Base-by-base conservation (phyloP, 768 basidiomycete species). In the Clavulina sp. region DNA sequence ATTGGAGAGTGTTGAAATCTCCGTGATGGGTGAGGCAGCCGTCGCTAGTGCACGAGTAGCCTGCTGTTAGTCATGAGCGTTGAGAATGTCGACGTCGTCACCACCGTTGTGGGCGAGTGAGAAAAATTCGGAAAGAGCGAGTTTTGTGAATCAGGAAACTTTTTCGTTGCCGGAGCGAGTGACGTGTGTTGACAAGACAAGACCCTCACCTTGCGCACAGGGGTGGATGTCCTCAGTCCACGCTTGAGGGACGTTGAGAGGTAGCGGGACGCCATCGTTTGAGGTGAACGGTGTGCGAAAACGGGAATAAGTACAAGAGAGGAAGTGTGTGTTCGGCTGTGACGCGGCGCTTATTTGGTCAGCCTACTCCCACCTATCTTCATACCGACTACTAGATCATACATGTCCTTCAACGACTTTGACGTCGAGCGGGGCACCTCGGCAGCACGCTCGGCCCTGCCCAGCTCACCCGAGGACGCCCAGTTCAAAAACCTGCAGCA, bases 1-100 rank as follows among this genome's bases (percentile, higher is more conserved):
- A 70, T 95, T 96, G 13, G 86, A 72, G 51, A 99, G 81, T 4
- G 88, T 93, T 26, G 91, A 82, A 54, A 88, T 78, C 68, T 96
- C 80, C 41, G 91, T 95, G 57, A 81, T 71, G 50, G 93, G 93
- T 48, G 74, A 51, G 31, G 56, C 50, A 47, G 52, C 56, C 38
- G 55, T 54, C 26, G 43, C 43, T 13, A 9, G 13, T 50, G 62
- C 63, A 43, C 62, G 60, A 26, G 69, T 68, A 36, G 62, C 52
- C 44, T 46, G 53, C 49, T 51, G 43, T n/a, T 48, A 46, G 43
- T 16, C 9, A 9, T 38, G 9, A 9, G 34, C 9, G 9, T 9
- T 38, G 9, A 38, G 34, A 38, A 38, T 38, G 34, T 9, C 9
- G 34, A 38, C 9, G 19, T 38, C 34, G 34, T 9, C 9, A 9